Conservation (phyloP, 768 basidiomycete genomes). For the Calocybe cyanea region DNA sequence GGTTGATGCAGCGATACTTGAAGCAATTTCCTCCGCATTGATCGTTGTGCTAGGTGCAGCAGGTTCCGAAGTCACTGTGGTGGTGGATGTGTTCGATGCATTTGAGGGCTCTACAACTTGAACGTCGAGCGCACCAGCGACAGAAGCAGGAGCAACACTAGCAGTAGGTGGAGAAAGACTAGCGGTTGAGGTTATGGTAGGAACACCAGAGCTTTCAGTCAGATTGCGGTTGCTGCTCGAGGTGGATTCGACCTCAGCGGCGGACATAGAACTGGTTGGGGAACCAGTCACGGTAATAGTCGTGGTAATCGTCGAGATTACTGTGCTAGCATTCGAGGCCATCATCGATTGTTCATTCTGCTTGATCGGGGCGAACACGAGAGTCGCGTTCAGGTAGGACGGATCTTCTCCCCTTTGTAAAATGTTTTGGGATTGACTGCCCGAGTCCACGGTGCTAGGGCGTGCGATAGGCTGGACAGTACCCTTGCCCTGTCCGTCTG, state of each 20-base stretch:
- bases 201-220: background rate
- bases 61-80: constrained; percentile 4
- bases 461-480: background rate
- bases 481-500: too few species aligned
- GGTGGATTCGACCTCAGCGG: constrained; percentile 8
- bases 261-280: constrained; percentile 16
- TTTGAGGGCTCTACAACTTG: constrained; percentile 10
- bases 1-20: constrained; percentile 26
- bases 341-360: constrained; percentile 17
- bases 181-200: background rate
- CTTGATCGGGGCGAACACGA: constrained; percentile 47
- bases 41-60: constrained; percentile 14
- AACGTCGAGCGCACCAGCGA: constrained; percentile 15
- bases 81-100: constrained; percentile 7
- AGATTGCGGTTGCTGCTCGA: constrained; percentile 2
- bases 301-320: constrained; percentile 22
- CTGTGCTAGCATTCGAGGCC: constrained; percentile 9
- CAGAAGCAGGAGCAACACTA: constrained; percentile 10
- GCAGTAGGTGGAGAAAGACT: constrained; percentile 6
- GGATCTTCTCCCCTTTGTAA: constrained; percentile 19
- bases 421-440: constrained; percentile 10
- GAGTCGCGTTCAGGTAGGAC: constrained; percentile 39
- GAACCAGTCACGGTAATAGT: constrained; percentile 23
- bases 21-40: constrained; percentile 28
- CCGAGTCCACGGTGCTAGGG: background rate